phyloP scores from a whole-genome alignment of 2,329 filamentous ascomycete genomes.

The Chrysoporthe puriensis region DNA sequence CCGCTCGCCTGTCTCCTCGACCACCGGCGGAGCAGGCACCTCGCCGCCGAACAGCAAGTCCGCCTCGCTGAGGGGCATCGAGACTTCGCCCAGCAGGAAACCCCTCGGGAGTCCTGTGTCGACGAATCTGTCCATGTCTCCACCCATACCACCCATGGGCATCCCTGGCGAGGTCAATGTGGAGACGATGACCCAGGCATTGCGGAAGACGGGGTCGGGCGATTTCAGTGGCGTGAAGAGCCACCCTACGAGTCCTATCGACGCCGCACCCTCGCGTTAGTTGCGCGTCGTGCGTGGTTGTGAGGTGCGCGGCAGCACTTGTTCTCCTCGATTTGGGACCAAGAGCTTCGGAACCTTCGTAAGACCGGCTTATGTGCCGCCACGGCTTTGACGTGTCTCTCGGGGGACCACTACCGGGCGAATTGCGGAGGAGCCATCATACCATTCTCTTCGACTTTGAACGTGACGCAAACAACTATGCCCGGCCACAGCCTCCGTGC shows the following conservation, averaged over 20 bases:
- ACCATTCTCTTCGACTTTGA: background rate
- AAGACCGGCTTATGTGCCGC: conserved; percentile 12
- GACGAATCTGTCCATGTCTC: conserved; percentile 35
- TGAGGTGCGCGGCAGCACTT: background rate
- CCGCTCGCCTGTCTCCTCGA: conserved; percentile 76
- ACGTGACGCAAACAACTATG: background rate
- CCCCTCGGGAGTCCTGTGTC: conserved; percentile 67
- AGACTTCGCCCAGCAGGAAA: conserved; percentile 64
- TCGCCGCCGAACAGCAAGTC: conserved; percentile 79
- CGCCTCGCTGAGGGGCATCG: conserved; percentile 73
- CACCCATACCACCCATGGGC: conserved; percentile 19
- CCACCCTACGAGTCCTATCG: conserved; percentile 61
- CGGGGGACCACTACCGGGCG: background rate
- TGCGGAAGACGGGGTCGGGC: conserved; percentile 81
- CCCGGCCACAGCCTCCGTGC: background rate
- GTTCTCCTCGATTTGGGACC: background rate
- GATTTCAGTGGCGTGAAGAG: conserved; percentile 68
- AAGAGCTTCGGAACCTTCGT: background rate
- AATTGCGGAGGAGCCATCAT: background rate
- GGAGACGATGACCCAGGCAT: conserved; percentile 90
- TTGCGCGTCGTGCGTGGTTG: conserved; percentile 13
- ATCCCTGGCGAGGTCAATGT: conserved; percentile 73
- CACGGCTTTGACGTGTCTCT: conserved; percentile 3
- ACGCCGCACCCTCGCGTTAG: conserved; percentile 46
- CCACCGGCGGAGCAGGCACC: conserved; percentile 56